Conservation (phyloP, 2,329 filamentous ascomycete genomes). For the Cytospora chrysosperma region DNA sequence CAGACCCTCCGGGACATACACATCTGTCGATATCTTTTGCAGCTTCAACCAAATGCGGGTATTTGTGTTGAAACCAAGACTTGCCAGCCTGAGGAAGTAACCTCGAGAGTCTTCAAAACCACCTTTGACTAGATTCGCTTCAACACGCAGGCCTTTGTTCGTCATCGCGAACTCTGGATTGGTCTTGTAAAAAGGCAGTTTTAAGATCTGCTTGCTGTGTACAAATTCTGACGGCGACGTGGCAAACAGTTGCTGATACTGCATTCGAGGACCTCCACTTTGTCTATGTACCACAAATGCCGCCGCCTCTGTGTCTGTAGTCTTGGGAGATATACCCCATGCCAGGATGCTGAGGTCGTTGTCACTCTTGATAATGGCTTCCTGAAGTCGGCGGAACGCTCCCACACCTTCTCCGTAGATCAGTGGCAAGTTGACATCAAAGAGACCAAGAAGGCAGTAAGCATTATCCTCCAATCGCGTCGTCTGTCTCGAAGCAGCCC, state of each 20-base stretch:
- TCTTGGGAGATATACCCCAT: background rate
- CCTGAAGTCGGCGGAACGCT: background rate
- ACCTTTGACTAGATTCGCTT: background rate
- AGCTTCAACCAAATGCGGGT: no score
- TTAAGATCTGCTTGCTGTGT: background rate
- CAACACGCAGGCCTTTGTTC: background rate
- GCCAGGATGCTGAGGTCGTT: background rate
- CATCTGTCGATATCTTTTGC: background rate
- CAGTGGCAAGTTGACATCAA: conserved; percentile 31
- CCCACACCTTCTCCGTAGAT: conserved; percentile 32
- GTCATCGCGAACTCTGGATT: background rate
- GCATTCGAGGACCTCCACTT: background rate
- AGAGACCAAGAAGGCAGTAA: conserved; percentile 31
- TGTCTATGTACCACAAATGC: background rate
- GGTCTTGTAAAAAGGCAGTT: no score
- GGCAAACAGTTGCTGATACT: background rate
- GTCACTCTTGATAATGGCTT: background rate
- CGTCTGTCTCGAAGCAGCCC: conserved; percentile 28
- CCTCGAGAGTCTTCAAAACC: background rate
- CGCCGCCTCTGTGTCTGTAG: background rate
- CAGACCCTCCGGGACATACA: background rate
- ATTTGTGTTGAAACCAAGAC: no score
- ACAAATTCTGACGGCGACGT: background rate
- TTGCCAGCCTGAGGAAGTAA: no score
- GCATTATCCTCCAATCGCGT: conserved; percentile 29